These are phyloP conservation scores for Arthroderma uncinatum DNA, from an alignment of 2,329 filamentous ascomycete genomes.

Conservation along the genomic window DNA sequence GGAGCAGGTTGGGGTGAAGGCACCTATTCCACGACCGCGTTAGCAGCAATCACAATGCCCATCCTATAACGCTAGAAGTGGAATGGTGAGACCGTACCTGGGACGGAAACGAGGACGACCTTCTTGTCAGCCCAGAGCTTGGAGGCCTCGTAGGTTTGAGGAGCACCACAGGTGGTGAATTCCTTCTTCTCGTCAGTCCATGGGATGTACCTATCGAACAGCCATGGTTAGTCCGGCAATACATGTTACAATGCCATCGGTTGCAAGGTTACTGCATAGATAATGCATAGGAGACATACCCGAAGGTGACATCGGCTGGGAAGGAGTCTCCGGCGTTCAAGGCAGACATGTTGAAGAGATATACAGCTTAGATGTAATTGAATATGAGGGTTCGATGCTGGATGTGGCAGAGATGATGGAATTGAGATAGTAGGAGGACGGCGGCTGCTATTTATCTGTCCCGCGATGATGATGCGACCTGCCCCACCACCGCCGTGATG, in stretches of 20 bases:
- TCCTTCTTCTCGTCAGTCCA: slow-evolving; percentile 57
- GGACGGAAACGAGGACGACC: slow-evolving; percentile 58
- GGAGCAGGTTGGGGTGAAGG: slow-evolving; percentile 81
- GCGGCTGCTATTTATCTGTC: background rate
- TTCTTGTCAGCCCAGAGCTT: slow-evolving; percentile 63
- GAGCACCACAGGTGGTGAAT: slow-evolving; percentile 66
- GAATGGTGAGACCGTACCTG: slow-evolving; percentile 37
- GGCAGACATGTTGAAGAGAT: slow-evolving; percentile 43
- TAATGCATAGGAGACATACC: slow-evolving; percentile 35
- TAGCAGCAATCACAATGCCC: background rate
- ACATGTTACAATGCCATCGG: slow-evolving; percentile 10
- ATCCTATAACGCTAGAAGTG: background rate
- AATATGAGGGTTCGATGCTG: too few relatives aligned
- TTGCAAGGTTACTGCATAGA: background rate
- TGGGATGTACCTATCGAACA: slow-evolving; percentile 55
- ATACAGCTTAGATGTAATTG: slow-evolving; percentile 2
- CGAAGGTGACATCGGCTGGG: slow-evolving; percentile 68
- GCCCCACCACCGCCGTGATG: background rate
- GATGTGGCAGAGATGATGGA: background rate
- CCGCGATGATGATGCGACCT: background rate
- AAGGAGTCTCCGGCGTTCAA: slow-evolving; percentile 75
- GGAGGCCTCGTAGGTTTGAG: slow-evolving; percentile 66
- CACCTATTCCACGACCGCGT: slow-evolving; percentile 41
- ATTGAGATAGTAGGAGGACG: background rate
- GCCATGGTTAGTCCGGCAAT: background rate